These are phyloP conservation scores for Vitis hybrid DNA, from an alignment of 177 flowering plant species.

Conservation along the genomic window DNA sequence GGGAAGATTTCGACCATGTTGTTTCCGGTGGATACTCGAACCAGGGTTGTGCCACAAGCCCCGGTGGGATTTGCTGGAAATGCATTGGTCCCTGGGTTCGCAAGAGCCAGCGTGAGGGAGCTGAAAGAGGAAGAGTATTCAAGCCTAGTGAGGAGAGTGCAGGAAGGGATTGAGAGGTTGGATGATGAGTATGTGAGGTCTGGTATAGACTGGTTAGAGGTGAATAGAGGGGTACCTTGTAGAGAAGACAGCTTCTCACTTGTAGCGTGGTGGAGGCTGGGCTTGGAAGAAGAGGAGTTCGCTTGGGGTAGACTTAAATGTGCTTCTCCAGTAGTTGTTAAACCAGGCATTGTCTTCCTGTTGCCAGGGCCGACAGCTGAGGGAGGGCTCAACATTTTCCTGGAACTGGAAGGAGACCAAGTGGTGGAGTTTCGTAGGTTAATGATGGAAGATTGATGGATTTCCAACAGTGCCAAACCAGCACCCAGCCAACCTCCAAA, in stretches of 20 bases:
- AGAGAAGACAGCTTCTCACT: conserved; percentile 32
- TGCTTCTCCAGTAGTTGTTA: conserved; percentile 13
- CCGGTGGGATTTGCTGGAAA: conserved; percentile 31
- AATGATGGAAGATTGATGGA: conserved; percentile 10
- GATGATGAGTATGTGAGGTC: conserved; percentile 35
- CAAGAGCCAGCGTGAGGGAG: conserved; percentile 23
- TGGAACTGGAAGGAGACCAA: conserved; percentile 26
- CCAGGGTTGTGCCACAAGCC: conserved; percentile 19
- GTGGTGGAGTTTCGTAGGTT: conserved; percentile 20
- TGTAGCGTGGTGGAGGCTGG: conserved; percentile 33
- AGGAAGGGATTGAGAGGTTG: conserved; percentile 31
- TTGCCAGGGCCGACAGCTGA: conserved; percentile 17
- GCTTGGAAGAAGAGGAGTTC: conserved; percentile 26
- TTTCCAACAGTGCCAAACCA: too few relatives aligned
- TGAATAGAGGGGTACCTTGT: conserved; percentile 11
- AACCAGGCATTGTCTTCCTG: conserved; percentile 27
- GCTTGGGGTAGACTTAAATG: conserved; percentile 27
- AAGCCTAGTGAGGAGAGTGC: conserved; percentile 5
- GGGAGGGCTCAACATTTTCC: conserved; percentile 31
- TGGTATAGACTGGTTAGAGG: neutral
- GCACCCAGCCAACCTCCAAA: too few relatives aligned
- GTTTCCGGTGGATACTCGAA: conserved; percentile 33
- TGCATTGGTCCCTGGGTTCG: conserved; percentile 30
- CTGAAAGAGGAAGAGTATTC: conserved; percentile 11
- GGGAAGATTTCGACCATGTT: conserved; percentile 25